phyloP scores from a whole-genome alignment of 225 moss, liverwort and hornwort species.

The Sphagnum contortum region DNA sequence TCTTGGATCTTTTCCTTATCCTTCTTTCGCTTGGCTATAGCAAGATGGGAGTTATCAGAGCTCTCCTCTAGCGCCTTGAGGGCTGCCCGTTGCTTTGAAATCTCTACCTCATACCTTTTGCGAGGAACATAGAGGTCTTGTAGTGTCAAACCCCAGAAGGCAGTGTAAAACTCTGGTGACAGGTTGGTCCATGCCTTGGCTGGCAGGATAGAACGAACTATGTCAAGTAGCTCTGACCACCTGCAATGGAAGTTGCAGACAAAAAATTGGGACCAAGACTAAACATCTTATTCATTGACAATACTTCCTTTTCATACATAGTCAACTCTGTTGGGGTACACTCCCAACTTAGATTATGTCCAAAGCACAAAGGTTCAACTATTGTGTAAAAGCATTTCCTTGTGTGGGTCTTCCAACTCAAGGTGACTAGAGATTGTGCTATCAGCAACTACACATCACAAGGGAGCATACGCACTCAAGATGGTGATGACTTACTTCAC shows the following conservation, averaged over 20 bases:
- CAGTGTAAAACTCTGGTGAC: conserved; percentile 91
- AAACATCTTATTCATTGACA: no score
- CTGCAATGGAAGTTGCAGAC: conserved; percentile 20
- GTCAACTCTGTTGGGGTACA: no score
- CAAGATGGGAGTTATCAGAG: conserved; percentile 90
- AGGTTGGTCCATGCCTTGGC: conserved; percentile 88
- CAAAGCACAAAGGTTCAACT: no score
- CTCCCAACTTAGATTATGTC: no score
- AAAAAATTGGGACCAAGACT: no score
- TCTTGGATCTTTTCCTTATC: conserved; percentile 99
- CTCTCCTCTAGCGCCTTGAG: conserved; percentile 86
- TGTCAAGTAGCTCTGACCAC: conserved; percentile 80
- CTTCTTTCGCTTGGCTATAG: conserved; percentile 93
- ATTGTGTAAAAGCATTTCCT: no score
- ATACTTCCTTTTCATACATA: no score
- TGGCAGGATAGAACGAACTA: conserved; percentile 70
- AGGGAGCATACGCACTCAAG: not conserved
- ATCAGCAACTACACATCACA: no score
- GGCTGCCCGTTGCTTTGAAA: conserved; percentile 77
- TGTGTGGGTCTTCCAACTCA: no score
- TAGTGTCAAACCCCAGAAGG: conserved; percentile 95
- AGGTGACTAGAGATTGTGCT: no score
- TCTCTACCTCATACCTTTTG: conserved; percentile 91
- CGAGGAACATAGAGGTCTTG: conserved; percentile 89
- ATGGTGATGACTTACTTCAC: conserved; percentile 48